Evolutionary conservation across 2,329 filamentous ascomycete genomes (phyloP), one percentile per base, ranked within the genome.

Genomic region (Pestalotiopsis sp.): DNA sequence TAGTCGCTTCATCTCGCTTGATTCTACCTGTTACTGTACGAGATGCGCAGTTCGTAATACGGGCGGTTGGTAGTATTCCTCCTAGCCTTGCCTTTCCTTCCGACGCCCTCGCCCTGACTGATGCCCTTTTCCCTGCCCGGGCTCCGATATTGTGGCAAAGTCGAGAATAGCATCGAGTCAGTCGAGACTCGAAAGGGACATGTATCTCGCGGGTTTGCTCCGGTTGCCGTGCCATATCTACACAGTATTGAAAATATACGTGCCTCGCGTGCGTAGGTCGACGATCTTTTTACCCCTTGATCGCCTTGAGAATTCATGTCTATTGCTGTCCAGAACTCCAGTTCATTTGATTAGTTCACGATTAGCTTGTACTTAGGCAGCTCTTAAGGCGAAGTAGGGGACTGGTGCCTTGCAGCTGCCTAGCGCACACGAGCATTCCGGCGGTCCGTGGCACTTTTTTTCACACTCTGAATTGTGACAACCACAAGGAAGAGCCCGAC

Each of bases 321-420:
- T 52, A 52, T 52, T n/a, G 45, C 45, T 20, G 45, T 52, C 45
- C 45, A 52, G n/a, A 52, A 52, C 45, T 52, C 45, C 20, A 52
- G 17, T 52, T n/a, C 13, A n/a, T 52, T 52, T 52, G 17, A n/a
- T n/a, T 52, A 52, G 45, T n/a, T 9, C 45, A n/a, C 11, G 17
- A n/a, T n/a, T 52, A 52, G 45, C 45, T n/a, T 52, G 45, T 52
- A n/a, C 45, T 52, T 52, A 52, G 45, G 45, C 45, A 52, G 5
- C 31, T 63, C 25, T n/a, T 27, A 38, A 23, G 60, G 60, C 38
- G 60, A 17, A 52, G 45, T 52, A 52, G 45, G 45, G 45, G 45
- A 52, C 56, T 66, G 65, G 65, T 66, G 65, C 65, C 65, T 52
- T 66, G 65, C 49, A 66, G 65, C 65, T 66, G 65, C 65, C 65